Evolutionary conservation across 73 alveolate genomes (phyloP).

Genomic region (Blepharisma stoltei): DNA sequence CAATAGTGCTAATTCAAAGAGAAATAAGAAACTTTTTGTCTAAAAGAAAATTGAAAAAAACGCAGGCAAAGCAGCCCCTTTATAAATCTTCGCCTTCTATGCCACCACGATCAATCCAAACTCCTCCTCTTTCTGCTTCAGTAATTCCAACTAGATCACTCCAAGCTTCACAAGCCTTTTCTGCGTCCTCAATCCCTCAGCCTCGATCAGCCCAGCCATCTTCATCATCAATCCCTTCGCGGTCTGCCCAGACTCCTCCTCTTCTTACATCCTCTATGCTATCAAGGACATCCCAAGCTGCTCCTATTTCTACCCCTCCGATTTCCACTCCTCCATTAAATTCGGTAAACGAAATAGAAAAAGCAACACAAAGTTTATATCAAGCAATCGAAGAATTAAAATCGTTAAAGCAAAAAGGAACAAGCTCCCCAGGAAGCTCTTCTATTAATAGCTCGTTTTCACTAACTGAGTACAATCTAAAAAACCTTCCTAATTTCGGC

Average conservation of each 20-base stretch:
- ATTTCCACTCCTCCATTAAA: too few relatives aligned
- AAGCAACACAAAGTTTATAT: too few relatives aligned
- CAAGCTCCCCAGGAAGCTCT: too few relatives aligned
- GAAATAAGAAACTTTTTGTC: not conserved
- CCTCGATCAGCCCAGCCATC: not conserved
- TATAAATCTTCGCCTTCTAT: not conserved
- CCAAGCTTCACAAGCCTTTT: not conserved
- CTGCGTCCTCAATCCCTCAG: not conserved
- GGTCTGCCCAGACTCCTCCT: too few relatives aligned
- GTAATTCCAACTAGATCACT: not conserved
- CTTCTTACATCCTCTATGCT: too few relatives aligned
- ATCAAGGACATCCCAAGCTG: too few relatives aligned
- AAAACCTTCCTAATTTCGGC: not conserved
- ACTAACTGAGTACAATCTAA: not conserved
- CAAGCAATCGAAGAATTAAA: too few relatives aligned
- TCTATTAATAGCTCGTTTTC: too few relatives aligned
- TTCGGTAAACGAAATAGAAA: too few relatives aligned
- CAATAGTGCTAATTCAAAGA: conserved; percentile 2
- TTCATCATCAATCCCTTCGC: too few relatives aligned
- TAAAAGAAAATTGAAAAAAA: not conserved
- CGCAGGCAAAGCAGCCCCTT: not conserved
- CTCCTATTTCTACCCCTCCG: too few relatives aligned
- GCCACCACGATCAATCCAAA: not conserved
- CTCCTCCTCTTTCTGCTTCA: not conserved
- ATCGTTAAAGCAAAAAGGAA: too few relatives aligned